These are phyloP conservation scores for Phtheirospermum japonicum DNA, from an alignment of 257 asterid genomes.

Conservation along the genomic window DNA sequence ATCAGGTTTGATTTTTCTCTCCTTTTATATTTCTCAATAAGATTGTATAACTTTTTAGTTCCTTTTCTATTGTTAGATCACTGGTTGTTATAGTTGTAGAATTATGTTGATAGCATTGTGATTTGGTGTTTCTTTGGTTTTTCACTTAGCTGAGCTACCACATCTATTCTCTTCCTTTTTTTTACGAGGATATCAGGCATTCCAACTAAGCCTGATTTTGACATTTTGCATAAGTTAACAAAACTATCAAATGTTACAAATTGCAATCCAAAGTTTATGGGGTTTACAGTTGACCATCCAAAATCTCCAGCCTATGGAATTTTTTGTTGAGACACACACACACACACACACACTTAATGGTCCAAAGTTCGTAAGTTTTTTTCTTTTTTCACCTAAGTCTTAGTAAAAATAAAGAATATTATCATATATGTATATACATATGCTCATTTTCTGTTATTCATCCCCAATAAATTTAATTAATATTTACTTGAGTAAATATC, in stretches of 20 bases:
- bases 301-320: background rate
- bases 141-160: background rate
- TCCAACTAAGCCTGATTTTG: background rate
- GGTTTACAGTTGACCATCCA: background rate
- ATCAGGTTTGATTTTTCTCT: slow-evolving; percentile 17
- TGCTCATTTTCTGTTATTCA: background rate
- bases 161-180: background rate
- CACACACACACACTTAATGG: background rate
- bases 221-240: background rate
- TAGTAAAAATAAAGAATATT: too few species aligned
- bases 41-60: background rate
- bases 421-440: too few species aligned
- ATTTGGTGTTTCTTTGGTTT: background rate
- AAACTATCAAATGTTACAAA: background rate
- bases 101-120: background rate
- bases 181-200: background rate
- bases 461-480: background rate
- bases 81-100: background rate
- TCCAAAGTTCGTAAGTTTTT: too few species aligned
- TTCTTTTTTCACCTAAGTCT: too few species aligned
- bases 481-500: background rate
- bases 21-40: background rate
- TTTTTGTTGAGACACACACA: background rate
- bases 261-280: background rate
- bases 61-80: background rate